A percentile compares a stretch with the other conserved stretches of the same genome.
These are phyloP conservation scores for Saccharomycopsis malanga DNA, from an alignment of 805 yeast genomes.

Conservation along the genomic window DNA sequence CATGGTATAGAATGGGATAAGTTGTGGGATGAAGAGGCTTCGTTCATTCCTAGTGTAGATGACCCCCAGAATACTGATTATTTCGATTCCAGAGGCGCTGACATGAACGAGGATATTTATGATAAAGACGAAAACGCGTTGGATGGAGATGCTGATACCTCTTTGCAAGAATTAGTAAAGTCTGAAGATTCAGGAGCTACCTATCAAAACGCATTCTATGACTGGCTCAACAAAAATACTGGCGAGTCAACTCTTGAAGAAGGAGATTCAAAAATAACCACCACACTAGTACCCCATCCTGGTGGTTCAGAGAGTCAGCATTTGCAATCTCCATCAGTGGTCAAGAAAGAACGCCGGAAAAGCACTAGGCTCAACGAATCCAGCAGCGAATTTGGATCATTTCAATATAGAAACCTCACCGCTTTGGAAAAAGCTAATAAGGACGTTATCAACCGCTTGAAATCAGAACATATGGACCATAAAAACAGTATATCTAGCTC, in stretches of 20 bases:
- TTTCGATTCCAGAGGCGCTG: slow-evolving; percentile 88
- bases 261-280: slow-evolving; percentile 18
- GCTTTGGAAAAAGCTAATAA: slow-evolving; percentile 91
- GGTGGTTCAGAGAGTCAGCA: slow-evolving; percentile 27
- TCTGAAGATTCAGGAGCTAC: slow-evolving; percentile 1
- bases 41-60: slow-evolving; percentile 74
- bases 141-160: slow-evolving; percentile 27
- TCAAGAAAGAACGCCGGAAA: slow-evolving; percentile 63
- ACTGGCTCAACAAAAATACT: slow-evolving; percentile 9
- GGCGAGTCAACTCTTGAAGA: slow-evolving; percentile 21
- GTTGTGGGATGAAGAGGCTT: slow-evolving; percentile 64
- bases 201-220: slow-evolving; percentile 8
- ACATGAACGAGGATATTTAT: slow-evolving; percentile 36
- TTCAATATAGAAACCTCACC: slow-evolving; percentile 80
- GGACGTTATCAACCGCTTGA: slow-evolving; percentile 81
- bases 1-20: slow-evolving; percentile 64
- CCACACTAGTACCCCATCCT: slow-evolving; percentile 23
- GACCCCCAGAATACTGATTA: slow-evolving; percentile 87
- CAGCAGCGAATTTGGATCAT: slow-evolving; percentile 79
- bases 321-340: slow-evolving; percentile 40
- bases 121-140: slow-evolving; percentile 22
- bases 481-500: slow-evolving; percentile 32
- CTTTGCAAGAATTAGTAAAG: slow-evolving; percentile 6
- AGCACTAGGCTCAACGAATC: slow-evolving; percentile 62
- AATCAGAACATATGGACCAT: slow-evolving; percentile 65